phyloP scores from a whole-genome alignment of 306 rosid genomes.

The Geum urbanum region DNA sequence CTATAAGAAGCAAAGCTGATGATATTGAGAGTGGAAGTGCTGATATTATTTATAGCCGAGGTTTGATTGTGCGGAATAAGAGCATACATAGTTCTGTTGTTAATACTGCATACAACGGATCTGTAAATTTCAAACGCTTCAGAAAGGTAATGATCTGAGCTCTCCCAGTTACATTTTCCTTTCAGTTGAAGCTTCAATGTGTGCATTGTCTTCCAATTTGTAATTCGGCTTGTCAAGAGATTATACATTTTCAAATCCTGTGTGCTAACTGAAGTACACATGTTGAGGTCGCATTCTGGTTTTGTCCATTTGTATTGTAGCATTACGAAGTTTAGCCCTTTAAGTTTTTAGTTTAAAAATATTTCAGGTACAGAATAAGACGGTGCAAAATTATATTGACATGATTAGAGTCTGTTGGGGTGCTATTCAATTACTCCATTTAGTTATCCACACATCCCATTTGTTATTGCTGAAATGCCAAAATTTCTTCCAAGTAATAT shows the following conservation, averaged over 20 bases:
- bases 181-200: not conserved
- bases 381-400: not conserved
- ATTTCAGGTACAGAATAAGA: not conserved
- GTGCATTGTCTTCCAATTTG: not conserved
- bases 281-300: not conserved
- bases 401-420: not conserved
- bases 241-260: not conserved
- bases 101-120: conserved; percentile 38
- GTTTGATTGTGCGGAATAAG: conserved; percentile 56
- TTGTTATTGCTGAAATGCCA: not conserved
- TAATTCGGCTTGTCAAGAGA: not conserved
- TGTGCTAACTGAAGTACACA: not conserved
- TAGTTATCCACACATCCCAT: not conserved
- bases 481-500: not conserved
- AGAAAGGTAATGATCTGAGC: conserved; percentile 59
- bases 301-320: not conserved
- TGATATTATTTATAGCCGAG: conserved; percentile 52
- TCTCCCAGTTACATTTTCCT: conserved; percentile 12
- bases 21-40: conserved; percentile 45
- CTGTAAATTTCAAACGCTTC: conserved; percentile 66
- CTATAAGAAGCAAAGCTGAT: conserved; percentile 41
- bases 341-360: too few relatives aligned
- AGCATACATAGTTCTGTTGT: conserved; percentile 13
- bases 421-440: not conserved
- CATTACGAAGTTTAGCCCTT: too few relatives aligned